Evolutionary conservation across 2,329 filamentous ascomycete genomes (phyloP).

Genomic region (Pseudogymnoascus verrucosus): DNA sequence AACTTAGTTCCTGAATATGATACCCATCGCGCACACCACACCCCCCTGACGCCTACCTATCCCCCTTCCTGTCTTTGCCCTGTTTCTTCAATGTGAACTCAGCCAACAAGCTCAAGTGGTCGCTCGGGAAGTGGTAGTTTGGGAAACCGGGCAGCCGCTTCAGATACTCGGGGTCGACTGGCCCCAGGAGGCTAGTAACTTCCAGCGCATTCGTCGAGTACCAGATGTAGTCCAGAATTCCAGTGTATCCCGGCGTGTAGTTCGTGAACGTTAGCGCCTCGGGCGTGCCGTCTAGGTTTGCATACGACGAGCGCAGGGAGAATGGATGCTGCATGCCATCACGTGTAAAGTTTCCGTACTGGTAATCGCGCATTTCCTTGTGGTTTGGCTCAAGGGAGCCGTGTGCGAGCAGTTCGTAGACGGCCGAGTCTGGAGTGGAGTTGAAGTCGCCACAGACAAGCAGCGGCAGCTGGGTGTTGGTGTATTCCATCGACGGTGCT

Average conservation of each 20-base stretch:
- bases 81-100: conserved; percentile 57
- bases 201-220: conserved; percentile 74
- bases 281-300: conserved; percentile 69
- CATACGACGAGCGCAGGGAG: conserved; percentile 84
- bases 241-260: conserved; percentile 87
- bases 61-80: background rate
- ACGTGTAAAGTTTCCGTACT: conserved; percentile 88
- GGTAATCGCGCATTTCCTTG: conserved; percentile 63
- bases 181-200: conserved; percentile 57
- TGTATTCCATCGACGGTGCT: conserved; percentile 78
- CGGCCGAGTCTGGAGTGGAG: conserved; percentile 76
- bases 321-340: conserved; percentile 94
- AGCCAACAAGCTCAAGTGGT: conserved; percentile 61
- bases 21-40: background rate
- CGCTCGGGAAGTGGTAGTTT: conserved; percentile 68
- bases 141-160: conserved; percentile 64
- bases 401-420: conserved; percentile 81
- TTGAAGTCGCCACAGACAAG: conserved; percentile 96
- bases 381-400: conserved; percentile 74
- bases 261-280: conserved; percentile 91
- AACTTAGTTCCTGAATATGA: conserved; percentile 8
- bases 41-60: conserved; percentile 3
- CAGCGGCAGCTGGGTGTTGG: conserved; percentile 80
- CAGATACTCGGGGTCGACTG: conserved; percentile 65
- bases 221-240: conserved; percentile 96